Conservation (phyloP, 2,329 filamentous ascomycete genomes). For the Aspergillus costaricaensis region DNA sequence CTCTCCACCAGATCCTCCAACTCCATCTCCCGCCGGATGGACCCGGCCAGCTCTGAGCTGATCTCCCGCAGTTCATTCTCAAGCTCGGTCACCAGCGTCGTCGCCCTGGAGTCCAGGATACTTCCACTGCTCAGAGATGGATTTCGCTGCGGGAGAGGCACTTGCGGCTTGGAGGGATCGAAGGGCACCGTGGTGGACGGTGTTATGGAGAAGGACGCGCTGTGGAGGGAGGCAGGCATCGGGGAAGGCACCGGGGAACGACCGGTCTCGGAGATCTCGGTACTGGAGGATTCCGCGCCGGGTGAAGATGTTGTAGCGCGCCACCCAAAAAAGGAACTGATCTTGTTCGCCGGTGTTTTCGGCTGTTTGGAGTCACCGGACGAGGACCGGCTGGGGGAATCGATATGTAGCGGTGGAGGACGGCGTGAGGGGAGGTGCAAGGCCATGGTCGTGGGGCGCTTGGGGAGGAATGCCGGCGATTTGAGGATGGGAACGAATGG, state of each 20-base stretch:
- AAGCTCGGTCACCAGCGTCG: constrained; percentile 75
- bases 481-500: constrained; percentile 62
- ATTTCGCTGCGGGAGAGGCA: constrained; percentile 47
- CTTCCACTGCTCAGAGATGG: constrained; percentile 48
- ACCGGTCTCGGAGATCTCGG: constrained; percentile 63
- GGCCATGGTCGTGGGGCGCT: constrained; percentile 47
- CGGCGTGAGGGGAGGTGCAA: constrained; percentile 44
- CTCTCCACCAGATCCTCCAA: constrained; percentile 90
- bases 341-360: constrained; percentile 57
- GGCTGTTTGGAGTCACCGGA: constrained; percentile 44
- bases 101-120: constrained; percentile 47
- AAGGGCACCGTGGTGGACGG: constrained; percentile 49
- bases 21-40: constrained; percentile 94
- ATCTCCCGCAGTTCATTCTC: constrained; percentile 94
- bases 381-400: constrained; percentile 41
- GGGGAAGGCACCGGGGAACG: constrained; percentile 62
- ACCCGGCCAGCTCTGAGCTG: constrained; percentile 86
- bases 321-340: constrained; percentile 70
- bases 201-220: constrained; percentile 34
- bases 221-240: constrained; percentile 40
- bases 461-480: constrained; percentile 62
- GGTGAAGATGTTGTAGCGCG: constrained; percentile 57
- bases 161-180: constrained; percentile 53
- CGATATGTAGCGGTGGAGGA: constrained; percentile 48
- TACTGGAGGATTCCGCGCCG: constrained; percentile 60